A percentile compares a stretch with the other conserved stretches of the same genome.
Conservation (phyloP, 1,139 yeast species). For the Yamadazyma siamensis region DNA sequence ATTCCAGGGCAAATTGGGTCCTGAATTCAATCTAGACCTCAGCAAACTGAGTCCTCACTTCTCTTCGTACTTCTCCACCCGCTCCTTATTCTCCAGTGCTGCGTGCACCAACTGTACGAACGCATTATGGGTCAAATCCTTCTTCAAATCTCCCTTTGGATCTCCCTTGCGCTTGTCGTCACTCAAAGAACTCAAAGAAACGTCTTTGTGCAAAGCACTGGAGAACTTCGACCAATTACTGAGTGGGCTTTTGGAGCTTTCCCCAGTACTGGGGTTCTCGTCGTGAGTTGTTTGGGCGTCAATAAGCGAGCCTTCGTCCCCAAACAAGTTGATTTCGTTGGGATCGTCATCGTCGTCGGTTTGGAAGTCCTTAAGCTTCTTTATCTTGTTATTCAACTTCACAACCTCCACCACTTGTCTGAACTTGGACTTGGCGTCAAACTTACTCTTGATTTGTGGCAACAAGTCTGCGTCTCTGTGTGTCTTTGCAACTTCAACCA, state of each 20-base stretch:
- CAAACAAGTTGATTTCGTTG: conserved; percentile 41
- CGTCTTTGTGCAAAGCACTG: conserved; percentile 12
- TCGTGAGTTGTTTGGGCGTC: conserved; percentile 6
- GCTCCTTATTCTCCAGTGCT: conserved; percentile 64
- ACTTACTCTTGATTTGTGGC: conserved; percentile 64
- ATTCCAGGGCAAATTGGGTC: no score
- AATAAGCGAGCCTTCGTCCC: conserved; percentile 25
- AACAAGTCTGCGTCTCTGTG: conserved; percentile 60
- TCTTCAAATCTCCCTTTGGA: conserved; percentile 11
- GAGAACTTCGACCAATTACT: conserved; percentile 12
- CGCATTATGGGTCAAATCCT: conserved; percentile 35
- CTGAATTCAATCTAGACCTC: no score
- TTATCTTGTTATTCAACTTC: conserved; percentile 68
- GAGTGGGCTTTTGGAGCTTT: conserved; percentile 1
- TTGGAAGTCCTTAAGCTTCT: conserved; percentile 55
- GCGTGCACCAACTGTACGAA: conserved; percentile 75
- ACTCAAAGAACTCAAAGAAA: no score
- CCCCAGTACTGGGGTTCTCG: conserved; percentile 13
- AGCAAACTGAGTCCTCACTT: neutral
- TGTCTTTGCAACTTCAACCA: conserved; percentile 45
- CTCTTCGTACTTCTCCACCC: conserved; percentile 33
- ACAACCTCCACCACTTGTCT: conserved; percentile 84
- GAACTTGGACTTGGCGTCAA: conserved; percentile 82
- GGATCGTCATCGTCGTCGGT: conserved; percentile 57
- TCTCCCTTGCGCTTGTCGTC: no score